These are phyloP conservation scores for Penicillium mononematosum DNA, from an alignment of 495 filamentous ascomycete genomes.

Conservation along the genomic window DNA sequence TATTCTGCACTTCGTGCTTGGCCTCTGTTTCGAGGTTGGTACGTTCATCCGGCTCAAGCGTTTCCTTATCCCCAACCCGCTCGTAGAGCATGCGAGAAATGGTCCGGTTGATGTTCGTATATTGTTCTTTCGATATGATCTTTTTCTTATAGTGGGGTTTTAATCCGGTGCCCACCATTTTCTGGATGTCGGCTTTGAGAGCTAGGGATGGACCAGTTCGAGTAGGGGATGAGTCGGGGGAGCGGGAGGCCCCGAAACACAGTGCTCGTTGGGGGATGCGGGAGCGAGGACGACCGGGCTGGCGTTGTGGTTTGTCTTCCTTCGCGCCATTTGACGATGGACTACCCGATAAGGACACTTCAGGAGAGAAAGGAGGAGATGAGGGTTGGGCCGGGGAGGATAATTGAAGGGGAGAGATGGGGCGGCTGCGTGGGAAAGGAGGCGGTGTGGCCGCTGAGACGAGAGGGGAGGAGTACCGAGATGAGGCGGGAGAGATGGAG, in stretches of 20 bases:
- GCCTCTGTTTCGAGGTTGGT: conserved; percentile 68
- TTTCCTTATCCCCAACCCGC: conserved; percentile 61
- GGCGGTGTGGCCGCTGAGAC: conserved; percentile 73
- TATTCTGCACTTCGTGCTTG: conserved; percentile 68
- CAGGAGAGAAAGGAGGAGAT: conserved; percentile 57
- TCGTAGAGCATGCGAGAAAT: conserved; percentile 86
- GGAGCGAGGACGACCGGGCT: conserved; percentile 21
- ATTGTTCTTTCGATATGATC: conserved; percentile 75
- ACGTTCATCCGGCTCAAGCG: conserved; percentile 55
- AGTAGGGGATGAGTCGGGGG: conserved; percentile 55
- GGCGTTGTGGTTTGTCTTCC: conserved; percentile 16
- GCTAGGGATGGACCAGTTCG: conserved; percentile 60
- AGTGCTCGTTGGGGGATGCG: conserved; percentile 38
- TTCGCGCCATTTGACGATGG: conserved; percentile 22
- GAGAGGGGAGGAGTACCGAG: conserved; percentile 65
- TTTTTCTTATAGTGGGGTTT: conserved; percentile 71
- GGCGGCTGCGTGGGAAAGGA: conserved; percentile 57
- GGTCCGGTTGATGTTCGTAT: conserved; percentile 80
- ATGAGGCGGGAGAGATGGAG: conserved; percentile 66
- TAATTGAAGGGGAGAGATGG: conserved; percentile 66
- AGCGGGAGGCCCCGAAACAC: conserved; percentile 52
- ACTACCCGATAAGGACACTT: conserved; percentile 37
- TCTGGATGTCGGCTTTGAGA: conserved; percentile 77
- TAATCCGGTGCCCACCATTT: conserved; percentile 73
- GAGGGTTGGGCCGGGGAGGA: conserved; percentile 63